phyloP scores from a whole-genome alignment of 208 protist species.

The Crithidia fasciculata region DNA sequence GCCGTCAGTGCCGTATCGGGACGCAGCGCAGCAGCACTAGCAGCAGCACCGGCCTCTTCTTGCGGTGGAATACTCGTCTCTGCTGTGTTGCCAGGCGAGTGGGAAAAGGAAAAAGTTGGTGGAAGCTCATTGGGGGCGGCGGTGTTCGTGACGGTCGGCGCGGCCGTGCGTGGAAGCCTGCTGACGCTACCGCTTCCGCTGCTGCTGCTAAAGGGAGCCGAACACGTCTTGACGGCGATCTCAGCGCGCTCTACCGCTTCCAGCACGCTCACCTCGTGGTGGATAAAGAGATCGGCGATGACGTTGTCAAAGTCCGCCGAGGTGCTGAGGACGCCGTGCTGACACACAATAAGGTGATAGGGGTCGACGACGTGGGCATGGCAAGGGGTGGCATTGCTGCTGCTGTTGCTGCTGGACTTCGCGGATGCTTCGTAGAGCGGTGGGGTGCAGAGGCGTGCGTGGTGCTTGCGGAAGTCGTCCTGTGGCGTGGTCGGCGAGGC shows the following conservation, averaged over 20 bases:
- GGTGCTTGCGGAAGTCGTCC: constrained; percentile 14
- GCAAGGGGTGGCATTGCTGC: neutral
- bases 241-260: constrained; percentile 23
- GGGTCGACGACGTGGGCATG: constrained; percentile 36
- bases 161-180: neutral
- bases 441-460: constrained; percentile 10
- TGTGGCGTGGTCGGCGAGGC: constrained; percentile 8
- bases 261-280: constrained; percentile 35
- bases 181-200: neutral
- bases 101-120: too few species aligned
- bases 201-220: neutral
- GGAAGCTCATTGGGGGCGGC: too few species aligned
- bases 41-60: neutral
- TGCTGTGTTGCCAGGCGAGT: too few species aligned
- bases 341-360: constrained; percentile 68
- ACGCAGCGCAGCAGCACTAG: neutral
- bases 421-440: neutral
- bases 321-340: constrained; percentile 69
- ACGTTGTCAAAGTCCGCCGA: constrained; percentile 52
- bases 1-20: constrained; percentile 7
- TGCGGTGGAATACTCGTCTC: too few species aligned
- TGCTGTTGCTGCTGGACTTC: neutral
- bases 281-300: constrained; percentile 35
- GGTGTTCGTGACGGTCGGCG: constrained; percentile 4
- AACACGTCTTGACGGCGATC: neutral